Evolutionary conservation across 306 rosid genomes (phyloP).

Genomic region (Trifolium dubium): DNA sequence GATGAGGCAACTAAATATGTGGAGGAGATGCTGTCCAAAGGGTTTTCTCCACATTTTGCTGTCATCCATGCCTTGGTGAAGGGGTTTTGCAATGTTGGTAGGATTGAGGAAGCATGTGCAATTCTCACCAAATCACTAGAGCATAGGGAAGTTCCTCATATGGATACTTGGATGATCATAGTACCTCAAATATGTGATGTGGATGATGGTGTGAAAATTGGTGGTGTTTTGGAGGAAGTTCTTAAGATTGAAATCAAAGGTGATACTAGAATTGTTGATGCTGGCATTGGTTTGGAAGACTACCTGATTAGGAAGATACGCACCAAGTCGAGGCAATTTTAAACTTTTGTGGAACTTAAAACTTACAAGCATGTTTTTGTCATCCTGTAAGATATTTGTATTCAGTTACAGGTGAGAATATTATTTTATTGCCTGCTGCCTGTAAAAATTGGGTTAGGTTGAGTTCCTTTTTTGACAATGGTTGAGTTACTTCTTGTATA

Average conservation of each 20-base stretch:
- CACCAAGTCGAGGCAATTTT: constrained; percentile 43
- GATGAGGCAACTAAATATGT: constrained; percentile 63
- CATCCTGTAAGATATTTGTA: constrained; percentile 2
- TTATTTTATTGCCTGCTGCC: background rate
- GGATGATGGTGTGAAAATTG: constrained; percentile 47
- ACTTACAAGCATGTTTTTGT: constrained; percentile 9
- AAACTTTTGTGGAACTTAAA: constrained; percentile 2
- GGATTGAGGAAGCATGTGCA: constrained; percentile 72
- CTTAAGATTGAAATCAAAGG: constrained; percentile 59
- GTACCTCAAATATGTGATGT: constrained; percentile 66
- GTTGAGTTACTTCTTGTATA: background rate
- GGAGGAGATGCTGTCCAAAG: constrained; percentile 65
- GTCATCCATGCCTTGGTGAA: constrained; percentile 63
- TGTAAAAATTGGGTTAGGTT: background rate
- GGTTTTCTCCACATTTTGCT: constrained; percentile 75
- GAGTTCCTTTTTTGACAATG: background rate
- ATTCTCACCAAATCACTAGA: constrained; percentile 53
- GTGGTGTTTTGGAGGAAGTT: constrained; percentile 51
- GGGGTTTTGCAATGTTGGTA: constrained; percentile 75
- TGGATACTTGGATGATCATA: constrained; percentile 64
- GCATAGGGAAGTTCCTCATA: constrained; percentile 75
- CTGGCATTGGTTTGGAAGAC: constrained; percentile 69
- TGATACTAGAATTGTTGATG: constrained; percentile 65
- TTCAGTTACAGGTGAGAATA: background rate
- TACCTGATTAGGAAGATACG: constrained; percentile 61